Conservation (phyloP, 1,139 yeast genomes). For the Kodamaea sp. region DNA sequence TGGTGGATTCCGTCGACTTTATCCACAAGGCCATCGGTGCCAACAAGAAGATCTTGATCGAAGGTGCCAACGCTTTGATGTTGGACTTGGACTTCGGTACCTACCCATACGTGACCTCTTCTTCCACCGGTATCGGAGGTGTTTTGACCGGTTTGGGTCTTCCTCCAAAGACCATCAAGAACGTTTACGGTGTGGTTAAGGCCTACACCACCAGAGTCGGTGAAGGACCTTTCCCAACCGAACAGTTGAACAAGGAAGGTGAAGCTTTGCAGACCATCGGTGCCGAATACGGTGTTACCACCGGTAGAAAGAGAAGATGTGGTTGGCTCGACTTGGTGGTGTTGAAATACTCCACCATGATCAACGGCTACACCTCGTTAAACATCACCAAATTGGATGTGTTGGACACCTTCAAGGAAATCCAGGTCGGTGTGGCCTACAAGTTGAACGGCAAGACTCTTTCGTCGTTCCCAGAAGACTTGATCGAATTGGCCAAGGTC, state of each 20-base stretch:
- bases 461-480: constrained; percentile 89
- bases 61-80: constrained; percentile 99
- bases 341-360: constrained; percentile 81
- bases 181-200: constrained; percentile 93
- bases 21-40: constrained; percentile 79
- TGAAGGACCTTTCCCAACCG: constrained; percentile 99
- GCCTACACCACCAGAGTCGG: constrained; percentile 99
- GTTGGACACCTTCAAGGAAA: constrained; percentile 83
- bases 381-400: constrained; percentile 96
- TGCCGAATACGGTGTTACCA: constrained; percentile 96
- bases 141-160: constrained; percentile 95
- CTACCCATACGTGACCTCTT: constrained; percentile 95
- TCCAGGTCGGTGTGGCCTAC: constrained; percentile 84
- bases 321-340: constrained; percentile 99
- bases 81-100: constrained; percentile 98
- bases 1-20: constrained; percentile 87
- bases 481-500: constrained; percentile 75
- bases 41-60: constrained; percentile 86
- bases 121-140: constrained; percentile 96
- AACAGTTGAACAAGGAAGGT: constrained; percentile 86
- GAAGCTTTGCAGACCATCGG: constrained; percentile 88
- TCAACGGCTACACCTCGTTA: constrained; percentile 92
- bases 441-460: constrained; percentile 72
- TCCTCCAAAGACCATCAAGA: constrained; percentile 80
- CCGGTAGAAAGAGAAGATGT: constrained; percentile 99